Base-by-base conservation (phyloP, 129 eudicot genomes). In the Pseudognaphalium luteoalbum region DNA sequence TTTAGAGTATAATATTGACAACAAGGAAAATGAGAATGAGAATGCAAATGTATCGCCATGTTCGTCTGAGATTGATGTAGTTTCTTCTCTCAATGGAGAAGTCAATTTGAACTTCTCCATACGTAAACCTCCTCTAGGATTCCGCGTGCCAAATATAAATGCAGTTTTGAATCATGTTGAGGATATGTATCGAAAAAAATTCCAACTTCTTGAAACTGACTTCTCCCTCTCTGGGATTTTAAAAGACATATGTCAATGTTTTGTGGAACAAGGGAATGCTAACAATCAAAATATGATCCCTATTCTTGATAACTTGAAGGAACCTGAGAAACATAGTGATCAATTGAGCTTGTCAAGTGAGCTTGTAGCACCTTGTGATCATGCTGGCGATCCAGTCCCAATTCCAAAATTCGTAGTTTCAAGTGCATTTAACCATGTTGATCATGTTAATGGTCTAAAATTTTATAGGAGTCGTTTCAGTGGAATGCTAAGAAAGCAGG, bases 41-140 rank as follows among this genome's bases (percentile, higher is more conserved):
- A 67, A 74, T 25, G 88, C 61, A 22, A 52, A 78, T 51, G 59
- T 32, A 65, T 28, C 37, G 32, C 72, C 39, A 37, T 33, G 73
- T 50, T 56, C 81, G 42, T 54, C 81, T 58, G 74, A 71, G 56
- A 28, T 87, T 62, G 85, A 85, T 6, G 78, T 87, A 79, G 87
- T 85, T 65, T 80, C 89, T 21, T 87, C 87, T 21, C 19, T 41
- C 11, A 52, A 60, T 35, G 87, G 87, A 51, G 83, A 84, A 82
- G 83, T 87, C 71, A 87, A 76, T 61, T 58, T 87, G 35, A 37
- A 80, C 54, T 41, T 84, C 61, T 20, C 82, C 34, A 76, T 73
- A 9, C 39, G 74, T 70, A 80, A 84, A 20, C 76, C 80, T 20
- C 73, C 79, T 52, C 78, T 35, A 3, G 60, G 74, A 30, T 80